Conservation (phyloP, 1,284 basidiomycete species). For the Flammula alnicola region DNA sequence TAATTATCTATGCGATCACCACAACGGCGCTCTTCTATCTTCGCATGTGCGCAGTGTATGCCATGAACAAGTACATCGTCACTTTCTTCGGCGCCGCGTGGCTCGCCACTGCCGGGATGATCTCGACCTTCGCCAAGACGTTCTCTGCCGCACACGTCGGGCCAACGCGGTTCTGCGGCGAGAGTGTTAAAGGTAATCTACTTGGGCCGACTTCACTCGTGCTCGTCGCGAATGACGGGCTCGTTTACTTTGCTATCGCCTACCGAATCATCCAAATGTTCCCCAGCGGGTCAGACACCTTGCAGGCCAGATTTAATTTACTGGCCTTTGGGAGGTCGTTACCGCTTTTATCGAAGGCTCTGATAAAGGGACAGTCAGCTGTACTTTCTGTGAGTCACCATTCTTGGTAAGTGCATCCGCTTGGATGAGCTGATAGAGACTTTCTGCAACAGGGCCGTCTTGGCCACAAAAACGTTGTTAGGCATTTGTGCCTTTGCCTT, state of each 20-base stretch:
- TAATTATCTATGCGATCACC: conserved; percentile 3
- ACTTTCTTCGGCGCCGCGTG: conserved; percentile 4
- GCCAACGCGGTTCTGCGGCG: conserved; percentile 1
- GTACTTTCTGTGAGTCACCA: conserved; percentile 6
- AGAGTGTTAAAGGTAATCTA: conserved; percentile 3
- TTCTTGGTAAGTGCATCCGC: not conserved
- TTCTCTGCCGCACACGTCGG: conserved; percentile 8
- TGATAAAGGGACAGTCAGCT: conserved; percentile 11
- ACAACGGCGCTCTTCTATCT: conserved; percentile 10
- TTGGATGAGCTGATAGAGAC: not conserved
- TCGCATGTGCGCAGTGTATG: conserved; percentile 11
- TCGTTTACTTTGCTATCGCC: conserved; percentile 6
- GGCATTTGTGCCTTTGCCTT: not conserved
- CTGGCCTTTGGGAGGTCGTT: conserved; percentile 1
- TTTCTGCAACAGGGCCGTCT: not conserved
- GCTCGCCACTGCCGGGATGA: conserved; percentile 5
- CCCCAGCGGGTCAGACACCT: not conserved
- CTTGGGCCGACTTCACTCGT: conserved; percentile 5
- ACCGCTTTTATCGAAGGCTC: conserved; percentile 6
- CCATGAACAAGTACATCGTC: not conserved
- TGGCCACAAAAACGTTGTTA: conserved; percentile 2
- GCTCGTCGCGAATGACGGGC: conserved; percentile 3
- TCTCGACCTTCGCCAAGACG: not conserved
- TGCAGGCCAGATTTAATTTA: not conserved
- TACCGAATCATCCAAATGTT: conserved; percentile 6